phyloP scores from a whole-genome alignment of 371 early-diverging fungal species.

The Saksenaea oblongispora region DNA sequence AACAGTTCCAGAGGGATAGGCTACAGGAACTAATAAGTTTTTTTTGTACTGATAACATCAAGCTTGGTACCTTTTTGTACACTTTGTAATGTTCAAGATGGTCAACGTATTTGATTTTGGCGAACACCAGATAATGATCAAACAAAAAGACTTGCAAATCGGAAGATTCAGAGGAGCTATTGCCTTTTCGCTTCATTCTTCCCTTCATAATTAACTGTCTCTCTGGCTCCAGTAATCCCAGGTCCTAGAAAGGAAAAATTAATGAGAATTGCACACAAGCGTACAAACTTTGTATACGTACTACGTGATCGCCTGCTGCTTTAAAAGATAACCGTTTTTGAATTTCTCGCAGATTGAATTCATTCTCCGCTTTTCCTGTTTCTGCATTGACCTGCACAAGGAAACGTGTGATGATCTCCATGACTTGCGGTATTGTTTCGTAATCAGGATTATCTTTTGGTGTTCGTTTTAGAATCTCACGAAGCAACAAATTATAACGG shows the following conservation, averaged over 20 bases:
- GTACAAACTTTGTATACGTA: constrained; percentile 32
- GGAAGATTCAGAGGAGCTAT: constrained; percentile 60
- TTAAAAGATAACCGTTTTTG: constrained; percentile 34
- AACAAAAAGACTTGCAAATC: constrained; percentile 82
- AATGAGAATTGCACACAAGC: not conserved
- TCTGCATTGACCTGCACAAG: constrained; percentile 80
- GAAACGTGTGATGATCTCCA: constrained; percentile 68
- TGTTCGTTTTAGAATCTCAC: constrained; percentile 79
- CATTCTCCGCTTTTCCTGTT: constrained; percentile 87
- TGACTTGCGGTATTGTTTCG: constrained; percentile 60
- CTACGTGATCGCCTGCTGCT: constrained; percentile 20
- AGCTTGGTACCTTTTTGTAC: constrained; percentile 27
- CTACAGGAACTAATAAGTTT: constrained; percentile 56
- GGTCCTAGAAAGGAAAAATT: constrained; percentile 51
- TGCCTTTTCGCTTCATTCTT: constrained; percentile 68
- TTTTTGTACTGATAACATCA: constrained; percentile 16
- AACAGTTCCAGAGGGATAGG: constrained; percentile 21
- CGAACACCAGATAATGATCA: constrained; percentile 85
- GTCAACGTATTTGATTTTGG: constrained; percentile 57
- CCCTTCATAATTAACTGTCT: constrained; percentile 82
- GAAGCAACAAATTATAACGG: constrained; percentile 84
- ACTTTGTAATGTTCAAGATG: constrained; percentile 38
- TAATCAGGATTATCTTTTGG: constrained; percentile 79
- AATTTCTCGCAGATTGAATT: constrained; percentile 61
- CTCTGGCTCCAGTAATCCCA: constrained; percentile 72